Base-by-base conservation (phyloP, 495 filamentous ascomycete genomes). In the Penicillium antarcticum region DNA sequence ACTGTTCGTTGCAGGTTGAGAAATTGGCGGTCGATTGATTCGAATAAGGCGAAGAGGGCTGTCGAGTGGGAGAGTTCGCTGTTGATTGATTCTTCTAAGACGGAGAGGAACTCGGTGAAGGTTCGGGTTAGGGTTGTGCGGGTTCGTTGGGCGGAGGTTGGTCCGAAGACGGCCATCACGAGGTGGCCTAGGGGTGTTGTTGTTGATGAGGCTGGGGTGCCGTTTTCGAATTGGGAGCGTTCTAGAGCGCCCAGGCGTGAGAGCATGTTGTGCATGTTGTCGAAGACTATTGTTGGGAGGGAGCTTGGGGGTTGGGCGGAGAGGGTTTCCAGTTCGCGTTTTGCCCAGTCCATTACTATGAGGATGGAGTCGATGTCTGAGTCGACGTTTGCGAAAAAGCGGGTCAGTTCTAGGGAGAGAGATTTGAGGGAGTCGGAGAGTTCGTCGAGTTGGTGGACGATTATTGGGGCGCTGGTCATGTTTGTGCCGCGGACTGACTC, bases 281-380 rank as follows among this genome's bases (percentile, higher is more conserved):
- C 85, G 57, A 88, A 85, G 60, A 84, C 76, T 24, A 83, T 78
- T 18, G 83, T 78, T 0, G 92, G 71, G 3, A 86, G 69, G 4
- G 76, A 76, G 48, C 67, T 73, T 0, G 79, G 73, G 4, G 86
- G 82, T 16, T 73, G 67, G 10, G 70, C 68, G 5, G 77, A 74
- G n/a, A 85, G 63, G 0, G 69, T 72, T 43, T 75, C 71, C 9
- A 96, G 80, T 69, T 96, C 89, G 42, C 89, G 85, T 60, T 86
- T 85, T 29, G 89, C 88, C 91, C 91, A 96, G 66, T 95, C 89
- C 90, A 96, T 96, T 12, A 92, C 88, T 36, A 92, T 86, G 23
- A 96, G 76, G 50, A 96, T 94, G 46, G 86, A 84, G 63, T 96
- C 91, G 53, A 96, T 87, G 58, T 96, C 91, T 11, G 89, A 88